Percentiles rank a stretch among this genome's conserved stretches.
These are phyloP conservation scores for Scenedesmus sp. DNA, from an alignment of 163 green algal genomes.

Conservation along the genomic window DNA sequence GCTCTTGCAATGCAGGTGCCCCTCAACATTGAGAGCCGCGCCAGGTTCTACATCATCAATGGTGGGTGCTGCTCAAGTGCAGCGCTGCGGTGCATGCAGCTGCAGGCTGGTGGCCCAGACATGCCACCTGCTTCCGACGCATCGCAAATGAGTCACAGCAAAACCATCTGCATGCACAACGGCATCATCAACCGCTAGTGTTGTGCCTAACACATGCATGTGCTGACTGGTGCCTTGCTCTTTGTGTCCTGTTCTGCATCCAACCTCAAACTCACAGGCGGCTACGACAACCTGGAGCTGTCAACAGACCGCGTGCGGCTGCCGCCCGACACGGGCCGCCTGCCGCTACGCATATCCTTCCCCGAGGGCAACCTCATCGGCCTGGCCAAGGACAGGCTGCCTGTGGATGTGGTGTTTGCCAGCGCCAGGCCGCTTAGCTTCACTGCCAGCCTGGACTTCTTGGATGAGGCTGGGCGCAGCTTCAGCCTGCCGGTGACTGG, in stretches of 20 bases:
- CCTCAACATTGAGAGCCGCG: slow-evolving; percentile 33
- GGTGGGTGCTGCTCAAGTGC: not conserved
- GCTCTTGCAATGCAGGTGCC: no score
- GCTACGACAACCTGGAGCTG: slow-evolving; percentile 89
- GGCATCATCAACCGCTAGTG: not conserved
- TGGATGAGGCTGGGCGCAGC: slow-evolving; percentile 73
- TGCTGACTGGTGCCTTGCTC: not conserved
- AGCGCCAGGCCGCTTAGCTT: slow-evolving; percentile 76
- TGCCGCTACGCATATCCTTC: slow-evolving; percentile 35
- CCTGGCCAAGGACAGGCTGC: slow-evolving; percentile 82
- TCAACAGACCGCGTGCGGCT: not conserved
- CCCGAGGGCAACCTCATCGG: slow-evolving; percentile 55
- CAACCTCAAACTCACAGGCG: slow-evolving; percentile 67
- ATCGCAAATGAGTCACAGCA: no score
- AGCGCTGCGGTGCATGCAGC: not conserved
- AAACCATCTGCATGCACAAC: no score
- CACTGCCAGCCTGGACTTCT: slow-evolving; percentile 82
- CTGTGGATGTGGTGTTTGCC: slow-evolving; percentile 78
- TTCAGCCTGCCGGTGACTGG: slow-evolving; percentile 72
- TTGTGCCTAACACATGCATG: not conserved
- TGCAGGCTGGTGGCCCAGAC: not conserved
- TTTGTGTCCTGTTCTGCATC: not conserved
- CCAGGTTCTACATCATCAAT: slow-evolving; percentile 80
- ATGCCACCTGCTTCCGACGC: not conserved
- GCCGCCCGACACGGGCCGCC: not conserved